Conservation (phyloP, 1,284 basidiomycete species). For the Amylostereum areolatum region DNA sequence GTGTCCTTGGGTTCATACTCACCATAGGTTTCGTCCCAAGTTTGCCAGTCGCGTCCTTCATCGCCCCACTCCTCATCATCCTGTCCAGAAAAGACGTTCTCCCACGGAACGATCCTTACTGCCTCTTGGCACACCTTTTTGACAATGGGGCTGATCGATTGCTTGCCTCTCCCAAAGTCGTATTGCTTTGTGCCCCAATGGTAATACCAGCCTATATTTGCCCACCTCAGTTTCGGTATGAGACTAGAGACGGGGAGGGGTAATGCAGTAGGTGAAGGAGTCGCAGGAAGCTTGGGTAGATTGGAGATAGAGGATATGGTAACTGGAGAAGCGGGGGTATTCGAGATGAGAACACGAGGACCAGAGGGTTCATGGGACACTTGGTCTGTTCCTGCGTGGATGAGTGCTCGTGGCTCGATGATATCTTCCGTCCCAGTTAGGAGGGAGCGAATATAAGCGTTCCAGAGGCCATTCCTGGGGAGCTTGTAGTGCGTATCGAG, state of each 20-base stretch:
- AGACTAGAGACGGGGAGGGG: conserved; percentile 45
- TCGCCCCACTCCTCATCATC: conserved; percentile 38
- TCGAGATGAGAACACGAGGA: conserved; percentile 61
- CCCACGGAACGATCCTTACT: conserved; percentile 65
- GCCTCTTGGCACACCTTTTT: conserved; percentile 55
- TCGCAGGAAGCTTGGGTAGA: conserved; percentile 49
- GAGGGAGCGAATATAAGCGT: conserved; percentile 39
- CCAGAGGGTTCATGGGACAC: conserved; percentile 41
- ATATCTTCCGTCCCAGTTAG: conserved; percentile 21
- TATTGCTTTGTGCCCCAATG: conserved; percentile 92
- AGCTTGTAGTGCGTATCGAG: conserved; percentile 80
- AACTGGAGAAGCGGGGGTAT: conserved; percentile 50
- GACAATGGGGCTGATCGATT: conserved; percentile 52
- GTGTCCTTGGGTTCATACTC: conserved; percentile 8
- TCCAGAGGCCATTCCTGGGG: conserved; percentile 71
- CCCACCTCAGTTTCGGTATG: conserved; percentile 78
- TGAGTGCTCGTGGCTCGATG: conserved; percentile 30
- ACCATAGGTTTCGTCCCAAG: conserved; percentile 77
- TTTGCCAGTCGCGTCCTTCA: conserved; percentile 52
- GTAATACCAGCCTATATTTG: conserved; percentile 90
- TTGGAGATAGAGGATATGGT: conserved; percentile 41
- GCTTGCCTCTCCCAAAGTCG: conserved; percentile 69
- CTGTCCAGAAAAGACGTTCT: conserved; percentile 43
- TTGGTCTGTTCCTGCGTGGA: too few species aligned
- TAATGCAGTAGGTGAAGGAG: conserved; percentile 50